Evolutionary conservation across 495 filamentous ascomycete species (phyloP).

Genomic region (Sabuloglossum arenarium): DNA sequence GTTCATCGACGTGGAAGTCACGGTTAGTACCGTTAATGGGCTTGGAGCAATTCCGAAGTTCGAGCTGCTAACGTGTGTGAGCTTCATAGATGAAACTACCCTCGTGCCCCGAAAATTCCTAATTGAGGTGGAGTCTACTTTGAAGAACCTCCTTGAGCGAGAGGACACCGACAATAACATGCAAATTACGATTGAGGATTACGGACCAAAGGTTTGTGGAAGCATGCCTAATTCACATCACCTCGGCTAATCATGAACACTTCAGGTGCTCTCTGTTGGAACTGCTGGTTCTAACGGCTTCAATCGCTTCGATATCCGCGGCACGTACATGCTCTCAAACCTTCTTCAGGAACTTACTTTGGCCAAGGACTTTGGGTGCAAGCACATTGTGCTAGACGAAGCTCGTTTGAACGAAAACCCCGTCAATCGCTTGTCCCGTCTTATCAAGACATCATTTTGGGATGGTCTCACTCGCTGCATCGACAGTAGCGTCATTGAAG

Average conservation of each 20-base stretch:
- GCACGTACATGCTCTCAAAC: conserved; percentile 90
- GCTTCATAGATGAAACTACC: conserved; percentile 26
- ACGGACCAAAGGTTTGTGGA: conserved; percentile 65
- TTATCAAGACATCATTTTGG: conserved; percentile 85
- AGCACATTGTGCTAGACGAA: conserved; percentile 72
- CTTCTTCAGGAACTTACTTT: conserved; percentile 83
- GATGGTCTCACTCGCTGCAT: conserved; percentile 68
- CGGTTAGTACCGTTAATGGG: conserved; percentile 8
- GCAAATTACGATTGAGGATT: conserved; percentile 93
- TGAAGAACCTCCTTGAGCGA: conserved; percentile 45
- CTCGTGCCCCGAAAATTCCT: conserved; percentile 43
- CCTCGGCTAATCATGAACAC: conserved; percentile 1
- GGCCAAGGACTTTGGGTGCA: conserved; percentile 65
- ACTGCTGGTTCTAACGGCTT: conserved; percentile 74
- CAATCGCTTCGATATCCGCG: conserved; percentile 66
- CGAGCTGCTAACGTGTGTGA: not conserved
- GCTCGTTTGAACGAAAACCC: conserved; percentile 81
- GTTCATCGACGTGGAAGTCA: conserved; percentile 7
- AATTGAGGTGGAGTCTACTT: conserved; percentile 55
- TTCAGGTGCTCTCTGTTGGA: conserved; percentile 52
- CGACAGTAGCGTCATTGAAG: conserved; percentile 69
- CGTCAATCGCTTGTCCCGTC: conserved; percentile 58
- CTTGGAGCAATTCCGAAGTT: not conserved
- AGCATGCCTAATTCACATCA: not conserved
- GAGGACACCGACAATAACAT: conserved; percentile 84